These are phyloP conservation scores for Pseudonectria foliicola DNA, from an alignment of 2,329 filamentous ascomycete species.

Conservation along the genomic window DNA sequence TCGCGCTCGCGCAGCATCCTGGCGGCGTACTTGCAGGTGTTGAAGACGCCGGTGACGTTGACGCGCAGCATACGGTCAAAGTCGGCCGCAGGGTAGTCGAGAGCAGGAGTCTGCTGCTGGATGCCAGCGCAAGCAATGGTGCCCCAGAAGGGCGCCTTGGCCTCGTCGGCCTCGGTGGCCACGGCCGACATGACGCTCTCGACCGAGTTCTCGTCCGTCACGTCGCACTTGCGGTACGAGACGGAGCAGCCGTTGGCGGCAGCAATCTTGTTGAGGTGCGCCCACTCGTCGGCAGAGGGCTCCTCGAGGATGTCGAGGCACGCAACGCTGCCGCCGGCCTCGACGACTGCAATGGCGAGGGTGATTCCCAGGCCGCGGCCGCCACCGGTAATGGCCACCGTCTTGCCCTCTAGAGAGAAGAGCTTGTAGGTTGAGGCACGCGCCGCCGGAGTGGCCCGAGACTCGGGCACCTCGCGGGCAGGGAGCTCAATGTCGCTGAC, in stretches of 20 bases:
- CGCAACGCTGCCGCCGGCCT: conserved; percentile 42
- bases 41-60: conserved; percentile 62
- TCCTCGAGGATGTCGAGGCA: conserved; percentile 38
- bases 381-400: conserved; percentile 43
- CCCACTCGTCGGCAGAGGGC: conserved; percentile 33
- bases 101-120: conserved; percentile 37
- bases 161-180: conserved; percentile 25
- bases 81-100: conserved; percentile 44
- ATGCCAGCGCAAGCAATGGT: conserved; percentile 42
- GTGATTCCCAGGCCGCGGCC: conserved; percentile 44
- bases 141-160: conserved; percentile 29
- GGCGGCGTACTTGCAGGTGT: conserved; percentile 64
- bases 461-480: conserved; percentile 22
- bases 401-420: conserved; percentile 39
- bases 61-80: conserved; percentile 64
- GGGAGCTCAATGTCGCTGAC: conserved; percentile 24
- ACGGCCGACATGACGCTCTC: conserved; percentile 29
- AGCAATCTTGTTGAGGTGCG: conserved; percentile 33
- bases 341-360: conserved; percentile 40
- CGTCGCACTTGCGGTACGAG: conserved; percentile 38
- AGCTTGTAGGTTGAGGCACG: conserved; percentile 23
- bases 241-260: conserved; percentile 25
- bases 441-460: conserved; percentile 24
- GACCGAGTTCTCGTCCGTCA: conserved; percentile 37
- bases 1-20: conserved; percentile 42